Evolutionary conservation across 768 basidiomycete species (phyloP).

Genomic region (Pisolithus orientalis): DNA sequence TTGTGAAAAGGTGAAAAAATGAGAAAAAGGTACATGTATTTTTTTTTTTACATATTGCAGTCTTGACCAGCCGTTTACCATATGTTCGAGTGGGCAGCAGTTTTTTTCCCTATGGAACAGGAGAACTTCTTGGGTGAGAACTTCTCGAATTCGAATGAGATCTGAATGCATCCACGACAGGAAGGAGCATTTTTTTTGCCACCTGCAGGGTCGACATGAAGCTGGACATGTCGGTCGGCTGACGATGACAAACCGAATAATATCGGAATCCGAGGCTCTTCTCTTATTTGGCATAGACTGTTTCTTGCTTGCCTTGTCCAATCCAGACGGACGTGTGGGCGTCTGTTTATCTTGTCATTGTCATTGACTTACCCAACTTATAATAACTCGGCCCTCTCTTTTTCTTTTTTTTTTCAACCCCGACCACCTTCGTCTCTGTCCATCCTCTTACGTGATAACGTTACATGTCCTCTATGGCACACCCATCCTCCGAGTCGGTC

Average conservation of each 20-base stretch:
- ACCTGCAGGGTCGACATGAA: constrained; percentile 27
- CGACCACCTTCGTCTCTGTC: constrained; percentile 39
- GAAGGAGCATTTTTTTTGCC: constrained; percentile 15
- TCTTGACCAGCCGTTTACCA: background rate
- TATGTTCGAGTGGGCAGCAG: background rate
- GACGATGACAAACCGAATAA: constrained; percentile 37
- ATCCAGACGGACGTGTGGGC: constrained; percentile 8
- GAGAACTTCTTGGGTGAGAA: constrained; percentile 8
- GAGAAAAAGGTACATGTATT: background rate
- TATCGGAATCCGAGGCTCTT: constrained; percentile 37
- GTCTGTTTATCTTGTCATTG: constrained; percentile 14
- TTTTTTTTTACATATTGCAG: background rate
- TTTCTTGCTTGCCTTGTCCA: background rate
- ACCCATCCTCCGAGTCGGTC: constrained; percentile 39
- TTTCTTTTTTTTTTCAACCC: constrained; percentile 38
- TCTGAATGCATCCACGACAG: constrained; percentile 12
- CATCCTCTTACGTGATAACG: constrained; percentile 34
- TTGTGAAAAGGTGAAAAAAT: constrained; percentile 5
- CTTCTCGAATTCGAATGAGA: constrained; percentile 29
- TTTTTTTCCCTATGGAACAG: background rate
- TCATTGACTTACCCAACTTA: constrained; percentile 17
- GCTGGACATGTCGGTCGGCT: constrained; percentile 27
- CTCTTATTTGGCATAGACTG: constrained; percentile 19
- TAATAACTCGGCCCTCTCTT: constrained; percentile 27
- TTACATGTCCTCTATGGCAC: constrained; percentile 55